Base-by-base conservation (phyloP, 768 basidiomycete species). In the Naganishia friedmannii region DNA sequence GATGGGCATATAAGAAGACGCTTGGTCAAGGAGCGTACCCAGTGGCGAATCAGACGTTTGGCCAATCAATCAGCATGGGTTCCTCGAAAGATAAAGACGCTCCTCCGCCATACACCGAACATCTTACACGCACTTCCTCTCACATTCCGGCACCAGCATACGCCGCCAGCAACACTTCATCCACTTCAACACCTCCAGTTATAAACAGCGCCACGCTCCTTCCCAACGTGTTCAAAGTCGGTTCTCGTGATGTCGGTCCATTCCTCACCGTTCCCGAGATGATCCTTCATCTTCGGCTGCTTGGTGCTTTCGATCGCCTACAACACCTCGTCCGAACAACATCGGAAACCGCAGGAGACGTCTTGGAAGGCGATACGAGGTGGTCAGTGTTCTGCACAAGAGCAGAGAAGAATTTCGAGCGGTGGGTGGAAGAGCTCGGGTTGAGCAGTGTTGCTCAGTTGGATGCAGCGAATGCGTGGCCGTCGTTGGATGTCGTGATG, bases 401-500 rank as follows among this genome's bases (percentile, higher is more conserved):
- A 15, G 48, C 53, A 0, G 69, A 65, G 55, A 53, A 45, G 60
- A 55, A 58, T 13, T 63, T 54, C 31, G 53, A 39, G n/a, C n/a
- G 23, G 28, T 54, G 60, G 60, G 63, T 60, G 10, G 28, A 56
- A 15, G 57, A 5, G 45, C 23, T 54, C 10, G 23, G 12, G 56
- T 31, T 37, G 53, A 60, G 5, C 55, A 48, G 60, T 37, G 26
- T 42, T 1, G 53, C n/a, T 13, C 29, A 53, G 6, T 26, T 32
- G 39, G 31, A 39, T 5, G 34, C 19, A 39, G 53, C 29, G 12
- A 60, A 58, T 3, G 53, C 60, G 39, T 28, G 73, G 37, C 73
- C 74, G 1, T 17, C 34, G 17, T 53, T 74, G 53, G 70, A 54
- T 19, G 68, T 75, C 15, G 42, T 77, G 39, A 73, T 75, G 73